Evolutionary conservation across 2,329 filamentous ascomycete species (phyloP).

Genomic region (Exophiala mesophila): DNA sequence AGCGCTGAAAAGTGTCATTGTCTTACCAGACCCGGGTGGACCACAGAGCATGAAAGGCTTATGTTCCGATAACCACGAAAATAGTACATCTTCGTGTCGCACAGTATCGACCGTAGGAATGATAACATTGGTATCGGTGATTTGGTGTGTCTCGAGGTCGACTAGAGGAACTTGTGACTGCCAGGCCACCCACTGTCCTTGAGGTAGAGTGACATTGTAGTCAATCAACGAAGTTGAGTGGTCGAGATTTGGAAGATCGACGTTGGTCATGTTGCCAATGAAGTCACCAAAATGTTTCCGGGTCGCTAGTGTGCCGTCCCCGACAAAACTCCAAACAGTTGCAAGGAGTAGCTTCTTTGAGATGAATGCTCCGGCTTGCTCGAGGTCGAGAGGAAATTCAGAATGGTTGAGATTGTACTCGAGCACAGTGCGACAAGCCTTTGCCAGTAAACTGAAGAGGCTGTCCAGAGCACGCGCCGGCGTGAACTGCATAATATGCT

Average conservation of each 20-base stretch:
- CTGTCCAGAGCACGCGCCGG: conserved; percentile 85
- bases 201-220: conserved; percentile 83
- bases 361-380: conserved; percentile 83
- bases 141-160: conserved; percentile 96
- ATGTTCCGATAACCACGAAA: conserved; percentile 98
- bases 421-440: conserved; percentile 82
- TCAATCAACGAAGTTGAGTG: conserved; percentile 86
- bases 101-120: conserved; percentile 97
- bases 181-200: conserved; percentile 87
- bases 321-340: conserved; percentile 90
- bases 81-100: conserved; percentile 96
- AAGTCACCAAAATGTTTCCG: conserved; percentile 86
- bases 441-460: conserved; percentile 91
- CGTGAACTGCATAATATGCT: conserved; percentile 98
- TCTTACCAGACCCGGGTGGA: conserved; percentile 97
- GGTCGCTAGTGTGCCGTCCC: conserved; percentile 83
- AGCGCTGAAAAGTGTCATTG: conserved; percentile 98
- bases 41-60: conserved; percentile 95
- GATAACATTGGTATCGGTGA: conserved; percentile 96
- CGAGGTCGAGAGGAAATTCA: conserved; percentile 86
- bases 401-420: conserved; percentile 94
- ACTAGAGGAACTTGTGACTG: conserved; percentile 89
- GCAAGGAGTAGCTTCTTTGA: conserved; percentile 92
- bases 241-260: conserved; percentile 76
- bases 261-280: conserved; percentile 73